These are phyloP conservation scores for Coemansia sp. DNA, from an alignment of 371 early-diverging fungal species.

Conservation along the genomic window DNA sequence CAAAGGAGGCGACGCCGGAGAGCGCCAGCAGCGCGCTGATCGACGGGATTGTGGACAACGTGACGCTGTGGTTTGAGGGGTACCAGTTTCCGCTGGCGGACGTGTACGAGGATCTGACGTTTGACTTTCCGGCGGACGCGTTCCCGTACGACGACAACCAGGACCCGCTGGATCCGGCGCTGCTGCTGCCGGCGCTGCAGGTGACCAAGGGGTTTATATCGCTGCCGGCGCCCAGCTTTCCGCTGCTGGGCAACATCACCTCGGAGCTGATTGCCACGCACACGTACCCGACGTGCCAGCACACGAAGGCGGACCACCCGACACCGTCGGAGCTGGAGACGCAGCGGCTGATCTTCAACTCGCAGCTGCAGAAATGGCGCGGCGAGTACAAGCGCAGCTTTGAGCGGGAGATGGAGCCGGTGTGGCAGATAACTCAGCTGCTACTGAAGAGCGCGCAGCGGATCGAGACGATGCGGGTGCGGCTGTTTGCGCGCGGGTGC, in stretches of 20 bases:
- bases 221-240: conserved; percentile 66
- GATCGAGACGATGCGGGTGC: conserved; percentile 53
- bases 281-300: conserved; percentile 72
- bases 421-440: conserved; percentile 55
- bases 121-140: conserved; percentile 59
- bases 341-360: conserved; percentile 66
- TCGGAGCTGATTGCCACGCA: conserved; percentile 70
- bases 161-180: conserved; percentile 63
- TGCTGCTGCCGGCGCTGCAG: conserved; percentile 58
- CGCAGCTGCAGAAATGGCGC: conserved; percentile 51
- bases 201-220: conserved; percentile 54
- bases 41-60: conserved; percentile 46
- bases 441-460: conserved; percentile 54
- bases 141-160: conserved; percentile 63
- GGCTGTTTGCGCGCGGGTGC: conserved; percentile 53
- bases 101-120: conserved; percentile 52
- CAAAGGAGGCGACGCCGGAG: conserved; percentile 2
- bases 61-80: conserved; percentile 51
- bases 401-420: conserved; percentile 54
- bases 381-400: conserved; percentile 52
- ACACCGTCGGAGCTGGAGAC: conserved; percentile 71
- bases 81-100: conserved; percentile 52
- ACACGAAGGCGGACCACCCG: conserved; percentile 63
- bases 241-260: conserved; percentile 67
- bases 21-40: conserved; percentile 31